Evolutionary conservation across 108 stramenopile species (phyloP).

Genomic region (Skeletonema costatum): DNA sequence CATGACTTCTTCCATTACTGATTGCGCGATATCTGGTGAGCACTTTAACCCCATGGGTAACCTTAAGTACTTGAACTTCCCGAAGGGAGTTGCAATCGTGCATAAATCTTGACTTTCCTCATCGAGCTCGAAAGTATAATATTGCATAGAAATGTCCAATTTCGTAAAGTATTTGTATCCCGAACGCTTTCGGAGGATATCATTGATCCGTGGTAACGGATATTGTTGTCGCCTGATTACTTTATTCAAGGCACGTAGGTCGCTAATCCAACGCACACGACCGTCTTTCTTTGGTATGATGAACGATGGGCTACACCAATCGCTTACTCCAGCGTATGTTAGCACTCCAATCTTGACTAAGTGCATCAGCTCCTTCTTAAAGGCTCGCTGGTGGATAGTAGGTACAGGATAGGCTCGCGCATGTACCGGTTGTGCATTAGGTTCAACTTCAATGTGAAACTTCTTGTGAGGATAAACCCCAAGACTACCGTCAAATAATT

Average conservation of each 20-base stretch:
- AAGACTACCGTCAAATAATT: conserved; percentile 46
- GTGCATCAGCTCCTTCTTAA: conserved; percentile 20
- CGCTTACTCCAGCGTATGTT: not conserved
- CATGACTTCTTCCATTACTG: conserved; percentile 38
- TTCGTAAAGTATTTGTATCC: conserved; percentile 38
- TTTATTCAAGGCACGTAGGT: conserved; percentile 47
- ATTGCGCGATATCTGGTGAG: conserved; percentile 43
- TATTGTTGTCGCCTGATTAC: conserved; percentile 10
- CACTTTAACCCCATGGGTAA: conserved; percentile 30
- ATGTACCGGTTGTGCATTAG: conserved; percentile 30
- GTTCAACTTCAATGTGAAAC: conserved; percentile 35
- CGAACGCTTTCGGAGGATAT: conserved; percentile 16
- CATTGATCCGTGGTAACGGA: conserved; percentile 44
- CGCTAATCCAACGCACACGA: conserved; percentile 33
- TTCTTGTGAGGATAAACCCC: conserved; percentile 37
- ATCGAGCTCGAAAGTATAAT: conserved; percentile 34
- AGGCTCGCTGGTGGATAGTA: not conserved
- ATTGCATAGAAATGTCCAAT: conserved; percentile 42
- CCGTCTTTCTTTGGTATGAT: conserved; percentile 49
- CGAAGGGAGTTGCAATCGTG: conserved; percentile 34
- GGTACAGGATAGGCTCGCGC: conserved; percentile 29
- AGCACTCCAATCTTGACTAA: conserved; percentile 19
- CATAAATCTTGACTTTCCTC: conserved; percentile 14
- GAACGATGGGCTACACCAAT: conserved; percentile 19
- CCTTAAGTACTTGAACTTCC: conserved; percentile 21